A percentile compares a stretch with the other conserved stretches of the same genome.
Conservation (phyloP, 139 green algal species). For the Chlorella sp. region DNA sequence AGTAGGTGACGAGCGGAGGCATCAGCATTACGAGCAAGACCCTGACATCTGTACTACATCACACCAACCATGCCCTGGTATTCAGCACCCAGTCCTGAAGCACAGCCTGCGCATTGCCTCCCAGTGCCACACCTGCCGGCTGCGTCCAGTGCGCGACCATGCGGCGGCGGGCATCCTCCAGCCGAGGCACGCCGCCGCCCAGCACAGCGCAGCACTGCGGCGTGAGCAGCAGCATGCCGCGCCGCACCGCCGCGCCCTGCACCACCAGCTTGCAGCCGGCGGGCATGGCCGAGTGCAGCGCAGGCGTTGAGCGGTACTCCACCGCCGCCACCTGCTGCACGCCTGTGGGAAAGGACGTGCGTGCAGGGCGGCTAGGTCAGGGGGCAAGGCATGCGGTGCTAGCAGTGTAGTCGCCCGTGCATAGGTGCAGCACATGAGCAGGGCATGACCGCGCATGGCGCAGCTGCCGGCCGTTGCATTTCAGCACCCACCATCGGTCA, state of each 20-base stretch:
- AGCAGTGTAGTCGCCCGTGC: no score
- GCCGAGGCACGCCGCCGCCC: constrained; percentile 62
- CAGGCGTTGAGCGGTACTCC: constrained; percentile 50
- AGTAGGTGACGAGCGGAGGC: background rate
- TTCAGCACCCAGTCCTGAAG: no score
- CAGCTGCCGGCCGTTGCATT: no score
- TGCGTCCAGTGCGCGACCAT: constrained; percentile 52
- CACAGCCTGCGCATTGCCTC: background rate
- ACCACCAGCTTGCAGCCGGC: constrained; percentile 66
- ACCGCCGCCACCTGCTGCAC: constrained; percentile 51
- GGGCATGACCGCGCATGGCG: no score
- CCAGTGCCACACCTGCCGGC: constrained; percentile 42
- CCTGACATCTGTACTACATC: no score
- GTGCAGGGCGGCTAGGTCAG: no score
- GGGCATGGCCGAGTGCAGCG: constrained; percentile 38
- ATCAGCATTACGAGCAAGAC: background rate
- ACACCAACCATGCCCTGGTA: no score
- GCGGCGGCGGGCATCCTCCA: constrained; percentile 55
- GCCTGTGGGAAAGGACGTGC: constrained; percentile 32
- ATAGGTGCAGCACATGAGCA: no score
- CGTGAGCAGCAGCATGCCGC: constrained; percentile 74
- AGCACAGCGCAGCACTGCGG: constrained; percentile 68
- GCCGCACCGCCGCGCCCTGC: constrained; percentile 50
- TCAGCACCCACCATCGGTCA: constrained; percentile 75
- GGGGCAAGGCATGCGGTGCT: no score